Evolutionary conservation across 495 filamentous ascomycete genomes (phyloP).

Genomic region (Sordaria brevicollis): DNA sequence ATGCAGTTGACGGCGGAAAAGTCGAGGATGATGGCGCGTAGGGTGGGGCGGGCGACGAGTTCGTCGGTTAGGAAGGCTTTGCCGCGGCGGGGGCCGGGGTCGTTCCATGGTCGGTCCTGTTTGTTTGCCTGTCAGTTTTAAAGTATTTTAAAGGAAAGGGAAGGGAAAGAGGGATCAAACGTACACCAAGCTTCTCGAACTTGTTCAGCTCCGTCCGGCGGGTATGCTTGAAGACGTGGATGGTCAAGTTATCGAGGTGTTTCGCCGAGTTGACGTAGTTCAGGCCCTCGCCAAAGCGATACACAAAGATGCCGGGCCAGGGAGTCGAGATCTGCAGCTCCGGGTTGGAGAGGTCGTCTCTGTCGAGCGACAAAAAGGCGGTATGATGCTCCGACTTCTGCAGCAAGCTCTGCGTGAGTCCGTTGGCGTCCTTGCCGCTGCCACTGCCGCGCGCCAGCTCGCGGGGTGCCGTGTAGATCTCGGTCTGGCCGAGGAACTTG

Average conservation of each 20-base stretch:
- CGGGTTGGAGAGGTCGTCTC: conserved; percentile 34
- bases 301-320: conserved; percentile 40
- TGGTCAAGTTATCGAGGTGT: conserved; percentile 36
- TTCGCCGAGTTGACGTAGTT: conserved; percentile 42
- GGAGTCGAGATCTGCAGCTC: conserved; percentile 26
- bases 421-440: conserved; percentile 1
- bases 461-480: conserved; percentile 10
- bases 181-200: conserved; percentile 30
- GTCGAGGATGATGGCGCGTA: conserved; percentile 40
- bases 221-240: conserved; percentile 31
- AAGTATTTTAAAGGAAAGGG: background rate
- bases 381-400: conserved; percentile 11
- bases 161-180: conserved; percentile 2
- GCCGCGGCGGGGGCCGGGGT: conserved; percentile 67
- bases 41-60: conserved; percentile 25
- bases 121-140: conserved; percentile 1
- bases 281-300: conserved; percentile 41
- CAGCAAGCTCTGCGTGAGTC: background rate
- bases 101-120: conserved; percentile 63
- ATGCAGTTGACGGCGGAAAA: conserved; percentile 38
- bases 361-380: conserved; percentile 32
- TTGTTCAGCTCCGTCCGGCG: conserved; percentile 26
- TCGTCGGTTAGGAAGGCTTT: conserved; percentile 21
- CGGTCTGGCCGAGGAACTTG: conserved; percentile 25
- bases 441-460: conserved; percentile 4